Evolutionary conservation across 192 early-diverging fungal species (phyloP).

Genomic region (Gonapodya prolifera): DNA sequence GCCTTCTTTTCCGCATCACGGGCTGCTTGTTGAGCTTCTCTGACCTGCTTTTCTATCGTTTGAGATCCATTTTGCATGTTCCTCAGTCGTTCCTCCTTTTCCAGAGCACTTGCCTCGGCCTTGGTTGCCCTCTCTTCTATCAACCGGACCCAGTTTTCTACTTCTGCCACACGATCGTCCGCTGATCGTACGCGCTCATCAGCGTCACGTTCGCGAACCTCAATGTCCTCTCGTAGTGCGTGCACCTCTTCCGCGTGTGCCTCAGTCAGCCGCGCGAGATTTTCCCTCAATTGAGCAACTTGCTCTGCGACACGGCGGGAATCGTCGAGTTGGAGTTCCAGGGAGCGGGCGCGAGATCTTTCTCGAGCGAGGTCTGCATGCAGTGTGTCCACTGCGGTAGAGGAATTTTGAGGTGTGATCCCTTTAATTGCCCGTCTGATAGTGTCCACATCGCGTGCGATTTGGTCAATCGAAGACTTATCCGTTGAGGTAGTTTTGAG

Average conservation of each 20-base stretch:
- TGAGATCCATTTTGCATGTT: background rate
- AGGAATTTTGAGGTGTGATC: background rate
- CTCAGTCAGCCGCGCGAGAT: background rate
- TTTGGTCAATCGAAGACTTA: background rate
- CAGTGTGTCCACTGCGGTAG: background rate
- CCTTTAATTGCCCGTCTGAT: background rate
- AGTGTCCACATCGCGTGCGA: background rate
- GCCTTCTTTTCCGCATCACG: background rate
- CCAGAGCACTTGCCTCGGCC: background rate
- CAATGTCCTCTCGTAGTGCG: background rate
- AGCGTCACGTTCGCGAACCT: background rate
- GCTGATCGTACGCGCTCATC: background rate
- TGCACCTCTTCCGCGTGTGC: background rate
- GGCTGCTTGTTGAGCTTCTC: background rate
- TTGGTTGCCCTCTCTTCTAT: background rate
- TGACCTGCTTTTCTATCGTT: no score
- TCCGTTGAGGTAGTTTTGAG: background rate
- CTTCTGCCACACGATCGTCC: background rate
- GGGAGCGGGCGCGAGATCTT: background rate
- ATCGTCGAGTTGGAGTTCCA: background rate
- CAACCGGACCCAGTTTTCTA: background rate
- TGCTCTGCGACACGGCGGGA: background rate
- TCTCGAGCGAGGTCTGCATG: background rate
- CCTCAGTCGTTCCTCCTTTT: background rate
- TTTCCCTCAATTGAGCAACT: background rate